Percentiles rank a stretch among this genome's conserved stretches.
These are phyloP conservation scores for Debaryomyces tyrocola DNA, from an alignment of 805 yeast species.

Conservation along the genomic window DNA sequence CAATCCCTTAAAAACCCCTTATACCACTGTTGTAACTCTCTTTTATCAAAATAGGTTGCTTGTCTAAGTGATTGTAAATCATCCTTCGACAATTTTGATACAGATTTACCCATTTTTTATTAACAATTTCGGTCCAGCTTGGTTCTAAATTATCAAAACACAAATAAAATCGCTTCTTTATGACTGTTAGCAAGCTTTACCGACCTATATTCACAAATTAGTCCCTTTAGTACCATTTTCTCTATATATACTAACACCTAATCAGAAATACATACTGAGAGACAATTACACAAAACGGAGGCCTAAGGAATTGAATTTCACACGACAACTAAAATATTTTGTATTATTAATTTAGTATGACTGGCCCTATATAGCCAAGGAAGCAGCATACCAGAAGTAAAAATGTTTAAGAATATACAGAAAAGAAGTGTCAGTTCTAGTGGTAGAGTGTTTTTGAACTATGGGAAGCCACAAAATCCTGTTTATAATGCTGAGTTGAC, in stretches of 20 bases:
- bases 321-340: too few species aligned
- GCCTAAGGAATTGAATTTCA: too few species aligned
- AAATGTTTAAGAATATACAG: conserved; percentile 1
- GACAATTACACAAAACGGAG: too few species aligned
- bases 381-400: neutral
- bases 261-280: too few species aligned
- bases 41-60: conserved; percentile 86
- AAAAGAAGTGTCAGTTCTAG: conserved; percentile 1
- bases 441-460: conserved; percentile 23
- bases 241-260: too few species aligned
- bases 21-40: conserved; percentile 98
- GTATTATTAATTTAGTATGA: too few species aligned
- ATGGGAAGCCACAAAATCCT: conserved; percentile 45
- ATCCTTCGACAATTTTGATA: conserved; percentile 88
- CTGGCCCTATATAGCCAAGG: too few species aligned
- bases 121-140: neutral
- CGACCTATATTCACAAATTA: too few species aligned
- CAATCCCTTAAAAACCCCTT: conserved; percentile 94
- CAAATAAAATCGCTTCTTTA: too few species aligned
- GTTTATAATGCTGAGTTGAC: conserved; percentile 21
- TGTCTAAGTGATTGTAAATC: conserved; percentile 79
- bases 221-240: too few species aligned
- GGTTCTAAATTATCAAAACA: neutral
- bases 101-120: conserved; percentile 82
- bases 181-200: too few species aligned